Conservation (phyloP, 257 asterid genomes). For the Solanum medicagineum region DNA sequence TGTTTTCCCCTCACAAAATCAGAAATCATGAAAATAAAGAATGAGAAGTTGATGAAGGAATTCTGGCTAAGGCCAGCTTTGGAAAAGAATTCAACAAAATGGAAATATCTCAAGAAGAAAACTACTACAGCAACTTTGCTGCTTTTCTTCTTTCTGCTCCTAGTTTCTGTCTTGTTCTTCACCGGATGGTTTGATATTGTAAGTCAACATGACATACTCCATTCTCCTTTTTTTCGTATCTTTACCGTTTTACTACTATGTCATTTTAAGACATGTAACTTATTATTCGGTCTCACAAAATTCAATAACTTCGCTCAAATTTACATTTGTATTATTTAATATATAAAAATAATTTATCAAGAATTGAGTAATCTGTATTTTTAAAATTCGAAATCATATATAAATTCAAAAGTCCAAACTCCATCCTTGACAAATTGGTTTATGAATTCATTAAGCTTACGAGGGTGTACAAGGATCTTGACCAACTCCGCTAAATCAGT, state of each 20-base stretch:
- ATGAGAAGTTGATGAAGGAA: constrained; percentile 34
- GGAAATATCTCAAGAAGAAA: constrained; percentile 16
- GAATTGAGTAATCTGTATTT: neutral
- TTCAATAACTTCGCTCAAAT: neutral
- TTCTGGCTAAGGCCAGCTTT: constrained; percentile 46
- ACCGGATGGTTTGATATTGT: constrained; percentile 29
- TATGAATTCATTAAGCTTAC: too few species aligned
- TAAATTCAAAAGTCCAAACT: neutral
- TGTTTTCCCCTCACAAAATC: neutral
- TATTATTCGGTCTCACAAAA: neutral
- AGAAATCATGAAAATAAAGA: constrained; percentile 18
- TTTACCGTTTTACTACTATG: neutral
- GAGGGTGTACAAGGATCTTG: too few species aligned
- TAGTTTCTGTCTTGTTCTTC: constrained; percentile 10
- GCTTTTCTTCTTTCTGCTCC: constrained; percentile 19
- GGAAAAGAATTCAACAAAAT: constrained; percentile 13
- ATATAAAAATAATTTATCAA: neutral
- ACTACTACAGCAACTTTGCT: neutral
- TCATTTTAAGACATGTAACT: neutral
- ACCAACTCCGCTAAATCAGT: neutral
- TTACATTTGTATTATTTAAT: neutral
- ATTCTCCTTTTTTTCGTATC: neutral
- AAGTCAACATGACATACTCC: neutral
- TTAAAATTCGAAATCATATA: neutral
- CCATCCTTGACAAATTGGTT: too few species aligned